Percentiles rank a stretch among this genome's conserved stretches.
Evolutionary conservation across 176 grass and related monocot species (phyloP).

Genomic region (Aegilops tauschii): DNA sequence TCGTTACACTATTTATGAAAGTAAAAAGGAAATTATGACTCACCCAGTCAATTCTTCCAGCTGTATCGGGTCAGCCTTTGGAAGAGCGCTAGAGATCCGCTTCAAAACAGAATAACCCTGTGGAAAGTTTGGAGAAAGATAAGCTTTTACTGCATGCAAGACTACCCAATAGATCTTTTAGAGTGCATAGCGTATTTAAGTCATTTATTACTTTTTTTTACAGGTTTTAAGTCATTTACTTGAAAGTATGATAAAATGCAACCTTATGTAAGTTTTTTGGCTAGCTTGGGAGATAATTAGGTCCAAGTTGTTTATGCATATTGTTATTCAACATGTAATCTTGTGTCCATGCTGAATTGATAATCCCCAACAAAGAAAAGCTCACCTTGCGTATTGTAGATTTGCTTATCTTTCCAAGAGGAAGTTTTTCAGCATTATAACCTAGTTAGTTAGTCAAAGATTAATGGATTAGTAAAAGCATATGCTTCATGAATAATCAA

Average conservation of each 20-base stretch:
- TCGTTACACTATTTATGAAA: not conserved
- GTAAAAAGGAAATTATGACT: slow-evolving; percentile 19
- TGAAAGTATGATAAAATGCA: not conserved
- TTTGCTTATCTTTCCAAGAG: slow-evolving; percentile 93
- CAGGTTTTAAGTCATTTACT: not conserved
- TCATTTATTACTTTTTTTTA: too few species aligned
- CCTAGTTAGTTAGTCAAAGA: slow-evolving; percentile 43
- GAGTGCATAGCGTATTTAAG: not conserved
- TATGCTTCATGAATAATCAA: slow-evolving; percentile 5
- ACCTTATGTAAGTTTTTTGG: not conserved
- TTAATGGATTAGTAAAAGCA: slow-evolving; percentile 27
- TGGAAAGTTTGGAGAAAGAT: slow-evolving; percentile 3
- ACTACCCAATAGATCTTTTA: not conserved
- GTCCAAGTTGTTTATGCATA: not conserved
- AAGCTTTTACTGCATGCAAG: not conserved
- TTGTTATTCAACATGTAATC: not conserved
- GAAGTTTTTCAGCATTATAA: slow-evolving; percentile 92
- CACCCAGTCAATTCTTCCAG: slow-evolving; percentile 88
- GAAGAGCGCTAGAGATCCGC: slow-evolving; percentile 74
- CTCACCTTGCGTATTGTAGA: slow-evolving; percentile 86
- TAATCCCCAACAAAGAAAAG: slow-evolving; percentile 1
- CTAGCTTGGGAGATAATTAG: not conserved
- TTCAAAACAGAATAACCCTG: slow-evolving; percentile 85
- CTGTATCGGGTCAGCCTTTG: slow-evolving; percentile 40
- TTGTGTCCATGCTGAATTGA: not conserved